phyloP scores from a whole-genome alignment of 2,329 filamentous ascomycete species.

The Phialocephala subalpina region DNA sequence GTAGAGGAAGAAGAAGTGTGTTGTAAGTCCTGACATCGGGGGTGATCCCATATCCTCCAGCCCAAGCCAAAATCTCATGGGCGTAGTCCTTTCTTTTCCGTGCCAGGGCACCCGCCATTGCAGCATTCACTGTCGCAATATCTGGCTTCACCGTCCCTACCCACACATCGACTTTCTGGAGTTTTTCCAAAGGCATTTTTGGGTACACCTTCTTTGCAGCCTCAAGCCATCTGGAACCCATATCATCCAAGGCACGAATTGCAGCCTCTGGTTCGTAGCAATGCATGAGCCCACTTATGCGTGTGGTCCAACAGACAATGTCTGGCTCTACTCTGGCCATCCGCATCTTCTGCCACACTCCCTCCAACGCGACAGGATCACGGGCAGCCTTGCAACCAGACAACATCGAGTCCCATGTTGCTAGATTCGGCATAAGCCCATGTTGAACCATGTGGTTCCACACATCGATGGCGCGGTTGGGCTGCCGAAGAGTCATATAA shows the following conservation, averaged over 20 bases:
- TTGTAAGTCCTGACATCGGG: conserved; percentile 67
- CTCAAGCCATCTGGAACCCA: conserved; percentile 65
- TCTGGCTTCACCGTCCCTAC: conserved; percentile 62
- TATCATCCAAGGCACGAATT: conserved; percentile 70
- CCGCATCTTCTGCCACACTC: conserved; percentile 72
- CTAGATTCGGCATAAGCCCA: conserved; percentile 65
- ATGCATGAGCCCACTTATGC: conserved; percentile 71
- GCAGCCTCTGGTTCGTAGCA: conserved; percentile 61
- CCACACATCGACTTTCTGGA: conserved; percentile 41
- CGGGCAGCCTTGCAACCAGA: conserved; percentile 70
- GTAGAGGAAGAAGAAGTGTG: conserved; percentile 68
- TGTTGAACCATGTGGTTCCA: conserved; percentile 64
- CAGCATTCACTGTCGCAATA: conserved; percentile 74
- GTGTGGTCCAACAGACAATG: conserved; percentile 71
- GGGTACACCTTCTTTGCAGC: conserved; percentile 34
- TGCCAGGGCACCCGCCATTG: conserved; percentile 68
- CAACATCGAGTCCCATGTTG: conserved; percentile 78
- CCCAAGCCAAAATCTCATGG: conserved; percentile 59
- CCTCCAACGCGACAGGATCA: conserved; percentile 66
- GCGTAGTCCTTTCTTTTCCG: conserved; percentile 57
- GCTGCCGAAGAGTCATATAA: conserved; percentile 53
- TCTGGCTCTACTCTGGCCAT: conserved; percentile 68
- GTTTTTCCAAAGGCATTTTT: conserved; percentile 29
- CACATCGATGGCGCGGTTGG: conserved; percentile 56
- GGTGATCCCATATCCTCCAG: conserved; percentile 50